Evolutionary conservation across 805 yeast genomes (phyloP).

Genomic region (Myxozyma kluyveri): DNA sequence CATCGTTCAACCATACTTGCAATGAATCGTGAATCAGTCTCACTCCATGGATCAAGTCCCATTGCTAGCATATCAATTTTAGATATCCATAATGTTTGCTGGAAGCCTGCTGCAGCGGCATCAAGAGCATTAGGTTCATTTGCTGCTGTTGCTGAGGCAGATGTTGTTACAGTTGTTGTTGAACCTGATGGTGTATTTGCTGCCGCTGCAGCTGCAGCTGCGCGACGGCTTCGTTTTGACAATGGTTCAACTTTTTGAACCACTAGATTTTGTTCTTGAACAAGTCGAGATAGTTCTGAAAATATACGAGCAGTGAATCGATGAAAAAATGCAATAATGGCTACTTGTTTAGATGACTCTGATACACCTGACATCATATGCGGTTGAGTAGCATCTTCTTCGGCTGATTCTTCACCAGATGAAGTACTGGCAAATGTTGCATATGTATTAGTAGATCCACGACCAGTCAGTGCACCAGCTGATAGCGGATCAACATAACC

Average conservation of each 20-base stretch:
- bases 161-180: neutral
- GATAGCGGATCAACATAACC: neutral
- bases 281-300: constrained; percentile 14
- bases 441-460: too few relatives aligned
- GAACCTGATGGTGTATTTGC: neutral
- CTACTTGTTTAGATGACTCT: constrained; percentile 28
- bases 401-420: constrained; percentile 6
- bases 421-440: neutral
- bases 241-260: constrained; percentile 13
- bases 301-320: constrained; percentile 30
- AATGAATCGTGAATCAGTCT: constrained; percentile 48
- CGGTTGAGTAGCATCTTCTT: constrained; percentile 4
- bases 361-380: constrained; percentile 10
- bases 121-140: too few relatives aligned
- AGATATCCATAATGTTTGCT: constrained; percentile 26
- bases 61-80: constrained; percentile 51
- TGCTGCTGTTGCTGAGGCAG: too few relatives aligned
- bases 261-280: constrained; percentile 22
- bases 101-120: neutral
- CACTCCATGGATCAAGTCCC: constrained; percentile 58
- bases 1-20: constrained; percentile 45
- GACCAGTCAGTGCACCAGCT: too few relatives aligned
- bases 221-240: constrained; percentile 5
- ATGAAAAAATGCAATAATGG: constrained; percentile 33
- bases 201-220: neutral